phyloP scores from a whole-genome alignment of 2,329 filamentous ascomycete species.

The Pseudogymnoascus sp. region DNA sequence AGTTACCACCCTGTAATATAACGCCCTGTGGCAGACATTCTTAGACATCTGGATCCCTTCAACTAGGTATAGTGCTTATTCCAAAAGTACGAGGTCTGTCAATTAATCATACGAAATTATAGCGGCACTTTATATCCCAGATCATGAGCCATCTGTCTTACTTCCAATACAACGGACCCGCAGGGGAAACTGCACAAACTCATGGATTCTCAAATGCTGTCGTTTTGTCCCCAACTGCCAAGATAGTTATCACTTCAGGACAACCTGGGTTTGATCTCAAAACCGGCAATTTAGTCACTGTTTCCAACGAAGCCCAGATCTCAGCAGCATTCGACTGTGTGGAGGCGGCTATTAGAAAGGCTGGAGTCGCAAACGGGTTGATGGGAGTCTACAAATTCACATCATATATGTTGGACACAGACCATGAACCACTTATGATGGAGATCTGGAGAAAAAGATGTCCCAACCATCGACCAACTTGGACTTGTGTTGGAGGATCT shows the following conservation, averaged over 20 bases:
- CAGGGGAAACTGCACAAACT: background rate
- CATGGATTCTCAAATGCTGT: background rate
- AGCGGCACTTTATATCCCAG: too few relatives aligned
- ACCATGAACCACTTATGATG: constrained; percentile 3
- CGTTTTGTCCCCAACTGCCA: background rate
- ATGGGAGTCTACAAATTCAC: background rate
- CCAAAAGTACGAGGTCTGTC: too few relatives aligned
- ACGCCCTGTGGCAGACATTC: too few relatives aligned
- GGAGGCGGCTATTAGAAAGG: background rate
- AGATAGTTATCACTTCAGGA: background rate
- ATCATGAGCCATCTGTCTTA: too few relatives aligned
- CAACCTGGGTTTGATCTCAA: background rate
- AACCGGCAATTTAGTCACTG: background rate
- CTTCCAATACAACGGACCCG: background rate
- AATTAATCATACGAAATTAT: too few relatives aligned
- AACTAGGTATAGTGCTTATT: too few relatives aligned
- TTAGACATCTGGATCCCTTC: too few relatives aligned
- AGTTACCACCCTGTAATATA: too few relatives aligned
- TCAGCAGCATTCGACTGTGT: background rate
- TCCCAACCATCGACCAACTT: background rate
- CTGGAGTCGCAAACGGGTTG: background rate
- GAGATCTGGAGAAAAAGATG: background rate
- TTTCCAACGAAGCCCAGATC: background rate
- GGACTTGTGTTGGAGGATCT: background rate
- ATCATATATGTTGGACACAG: background rate